Percentiles rank a stretch among this genome's conserved stretches.
These are phyloP conservation scores for Pleomassaria siparia DNA, from an alignment of 2,329 filamentous ascomycete genomes.

Conservation along the genomic window DNA sequence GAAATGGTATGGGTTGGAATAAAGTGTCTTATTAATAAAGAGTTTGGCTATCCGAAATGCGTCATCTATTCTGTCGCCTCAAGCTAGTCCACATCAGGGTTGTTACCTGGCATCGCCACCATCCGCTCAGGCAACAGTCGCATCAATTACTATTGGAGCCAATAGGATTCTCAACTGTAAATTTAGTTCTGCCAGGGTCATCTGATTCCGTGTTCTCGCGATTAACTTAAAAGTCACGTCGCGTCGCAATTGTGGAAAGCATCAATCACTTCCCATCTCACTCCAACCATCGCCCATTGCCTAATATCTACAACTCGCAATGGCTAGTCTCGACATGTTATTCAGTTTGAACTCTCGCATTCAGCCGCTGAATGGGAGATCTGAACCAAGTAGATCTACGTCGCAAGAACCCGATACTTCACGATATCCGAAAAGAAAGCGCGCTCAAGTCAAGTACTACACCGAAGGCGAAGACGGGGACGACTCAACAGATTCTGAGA, in stretches of 20 bases:
- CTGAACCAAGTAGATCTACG: not conserved
- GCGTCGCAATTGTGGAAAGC: not conserved
- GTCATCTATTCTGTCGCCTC: too few species aligned
- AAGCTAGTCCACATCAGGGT: not conserved
- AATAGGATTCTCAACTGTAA: too few species aligned
- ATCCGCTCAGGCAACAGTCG: not conserved
- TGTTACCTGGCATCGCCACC: not conserved
- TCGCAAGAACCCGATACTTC: not conserved
- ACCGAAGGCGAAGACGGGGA: not conserved
- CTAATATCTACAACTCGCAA: not conserved
- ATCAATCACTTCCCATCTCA: not conserved
- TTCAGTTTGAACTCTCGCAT: not conserved
- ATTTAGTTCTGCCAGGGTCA: not conserved
- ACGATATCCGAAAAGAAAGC: conserved; percentile 5
- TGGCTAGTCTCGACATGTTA: not conserved
- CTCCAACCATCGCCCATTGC: not conserved
- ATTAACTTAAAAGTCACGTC: not conserved
- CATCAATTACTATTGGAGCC: too few species aligned
- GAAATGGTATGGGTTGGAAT: too few species aligned
- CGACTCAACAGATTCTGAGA: not conserved
- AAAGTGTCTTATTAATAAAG: too few species aligned
- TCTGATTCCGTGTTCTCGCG: not conserved
- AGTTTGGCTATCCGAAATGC: too few species aligned
- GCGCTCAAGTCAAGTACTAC: not conserved
- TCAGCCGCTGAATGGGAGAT: not conserved